Evolutionary conservation across 2,329 filamentous ascomycete genomes (phyloP).

Genomic region (Fusarium decemcellulare): DNA sequence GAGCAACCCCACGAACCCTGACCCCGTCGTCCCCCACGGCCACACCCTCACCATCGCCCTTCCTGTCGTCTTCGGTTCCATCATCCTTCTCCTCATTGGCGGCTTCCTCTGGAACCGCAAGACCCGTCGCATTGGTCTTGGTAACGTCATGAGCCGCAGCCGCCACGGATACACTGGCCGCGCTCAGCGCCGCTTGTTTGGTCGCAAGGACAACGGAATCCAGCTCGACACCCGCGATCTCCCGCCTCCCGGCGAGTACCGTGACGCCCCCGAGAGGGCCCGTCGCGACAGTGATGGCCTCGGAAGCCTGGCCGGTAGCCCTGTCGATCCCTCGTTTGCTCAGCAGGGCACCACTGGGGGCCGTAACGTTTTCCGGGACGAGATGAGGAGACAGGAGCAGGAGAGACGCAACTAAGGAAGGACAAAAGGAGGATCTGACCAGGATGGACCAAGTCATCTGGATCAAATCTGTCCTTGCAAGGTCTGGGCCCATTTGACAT

Average conservation of each 20-base stretch:
- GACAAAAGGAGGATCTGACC: slow-evolving; percentile 11
- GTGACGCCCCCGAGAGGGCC: slow-evolving; percentile 49
- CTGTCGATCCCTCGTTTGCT: slow-evolving; percentile 59
- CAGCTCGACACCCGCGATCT: slow-evolving; percentile 57
- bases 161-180: slow-evolving; percentile 61
- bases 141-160: slow-evolving; percentile 65
- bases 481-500: slow-evolving; percentile 8
- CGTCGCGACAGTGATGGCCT: slow-evolving; percentile 63
- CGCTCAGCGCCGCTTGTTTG: slow-evolving; percentile 54
- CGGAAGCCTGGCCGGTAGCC: slow-evolving; percentile 64
- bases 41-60: slow-evolving; percentile 67
- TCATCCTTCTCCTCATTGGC: slow-evolving; percentile 65
- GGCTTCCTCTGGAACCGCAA: slow-evolving; percentile 70
- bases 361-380: slow-evolving; percentile 64
- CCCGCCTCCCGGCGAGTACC: slow-evolving; percentile 50
- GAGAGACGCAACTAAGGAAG: slow-evolving; percentile 51
- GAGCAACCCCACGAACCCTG: slow-evolving; percentile 55
- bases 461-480: background rate
- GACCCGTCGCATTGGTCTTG: slow-evolving; percentile 64
- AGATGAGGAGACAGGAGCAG: slow-evolving; percentile 62
- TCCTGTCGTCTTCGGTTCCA: slow-evolving; percentile 63
- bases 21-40: slow-evolving; percentile 51
- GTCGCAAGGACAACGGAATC: slow-evolving; percentile 57
- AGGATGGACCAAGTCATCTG: slow-evolving; percentile 5
- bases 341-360: slow-evolving; percentile 52